A percentile compares a stretch with the other conserved stretches of the same genome.
Evolutionary conservation across 1,139 yeast species (phyloP).

Genomic region (Suzukiozyma palmioleophila): DNA sequence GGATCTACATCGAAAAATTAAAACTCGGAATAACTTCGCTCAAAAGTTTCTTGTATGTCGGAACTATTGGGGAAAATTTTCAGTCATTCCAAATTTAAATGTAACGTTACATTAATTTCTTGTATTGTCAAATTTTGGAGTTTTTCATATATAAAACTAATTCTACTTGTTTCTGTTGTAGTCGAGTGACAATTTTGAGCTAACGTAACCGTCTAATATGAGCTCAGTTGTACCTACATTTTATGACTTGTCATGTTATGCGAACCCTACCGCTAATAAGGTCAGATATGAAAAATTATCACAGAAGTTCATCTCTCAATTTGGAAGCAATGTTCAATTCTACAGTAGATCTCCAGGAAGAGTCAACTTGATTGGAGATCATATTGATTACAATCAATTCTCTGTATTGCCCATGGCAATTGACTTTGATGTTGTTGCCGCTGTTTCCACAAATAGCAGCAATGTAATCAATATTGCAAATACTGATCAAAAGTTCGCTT

Average conservation of each 20-base stretch:
- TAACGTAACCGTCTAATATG: neutral
- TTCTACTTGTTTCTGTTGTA: no score
- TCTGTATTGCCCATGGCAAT: slow-evolving; percentile 77
- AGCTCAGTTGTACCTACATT: slow-evolving; percentile 23
- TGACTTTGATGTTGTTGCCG: slow-evolving; percentile 58
- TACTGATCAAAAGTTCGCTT: slow-evolving; percentile 24
- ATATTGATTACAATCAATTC: slow-evolving; percentile 65
- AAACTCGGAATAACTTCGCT: no score
- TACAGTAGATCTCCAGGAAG: slow-evolving; percentile 68
- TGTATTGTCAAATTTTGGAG: no score
- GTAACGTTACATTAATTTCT: no score
- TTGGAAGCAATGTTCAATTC: slow-evolving; percentile 33
- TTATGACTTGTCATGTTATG: slow-evolving; percentile 32
- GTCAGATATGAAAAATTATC: slow-evolving; percentile 23
- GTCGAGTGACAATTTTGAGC: no score
- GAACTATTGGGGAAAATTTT: no score
- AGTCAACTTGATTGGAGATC: slow-evolving; percentile 74
- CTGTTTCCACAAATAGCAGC: slow-evolving; percentile 23
- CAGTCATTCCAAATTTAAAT: no score
- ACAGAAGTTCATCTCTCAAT: slow-evolving; percentile 17
- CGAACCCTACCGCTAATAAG: slow-evolving; percentile 21
- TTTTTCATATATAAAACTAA: no score
- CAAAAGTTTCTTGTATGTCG: no score
- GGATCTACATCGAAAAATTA: no score
- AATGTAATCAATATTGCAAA: slow-evolving; percentile 41